A percentile compares a stretch with the other conserved stretches of the same genome.
phyloP scores from a whole-genome alignment of 139 green algal species.

The Volvox africanus region DNA sequence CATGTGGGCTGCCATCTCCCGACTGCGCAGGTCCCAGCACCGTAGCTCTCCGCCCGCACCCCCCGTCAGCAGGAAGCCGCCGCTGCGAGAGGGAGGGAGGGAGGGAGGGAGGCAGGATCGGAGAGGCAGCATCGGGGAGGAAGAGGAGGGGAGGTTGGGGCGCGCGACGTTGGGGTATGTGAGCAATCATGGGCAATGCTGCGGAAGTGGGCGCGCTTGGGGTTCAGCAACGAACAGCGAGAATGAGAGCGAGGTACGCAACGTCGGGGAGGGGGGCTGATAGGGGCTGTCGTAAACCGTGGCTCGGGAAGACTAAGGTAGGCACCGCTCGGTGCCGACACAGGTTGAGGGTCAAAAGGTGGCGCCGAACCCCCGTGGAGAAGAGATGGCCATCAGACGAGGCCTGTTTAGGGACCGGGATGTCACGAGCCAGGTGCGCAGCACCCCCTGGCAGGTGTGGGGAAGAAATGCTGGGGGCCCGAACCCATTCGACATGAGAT shows the following conservation, averaged over 20 bases:
- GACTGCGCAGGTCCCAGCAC: constrained; percentile 51
- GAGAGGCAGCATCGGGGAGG: background rate
- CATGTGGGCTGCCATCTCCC: constrained; percentile 58
- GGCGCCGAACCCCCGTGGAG: too few species aligned
- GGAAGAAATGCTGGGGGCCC: too few species aligned
- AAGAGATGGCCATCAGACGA: too few species aligned
- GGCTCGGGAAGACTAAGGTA: background rate
- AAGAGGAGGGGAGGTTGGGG: background rate
- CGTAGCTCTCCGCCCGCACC: constrained; percentile 56
- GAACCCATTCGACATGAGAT: too few species aligned
- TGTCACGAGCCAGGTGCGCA: too few species aligned
- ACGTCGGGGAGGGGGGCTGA: background rate
- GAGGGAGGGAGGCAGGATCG: background rate
- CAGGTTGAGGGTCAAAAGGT: too few species aligned
- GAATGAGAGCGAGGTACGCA: too few species aligned
- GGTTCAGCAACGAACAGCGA: too few species aligned
- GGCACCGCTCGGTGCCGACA: too few species aligned
- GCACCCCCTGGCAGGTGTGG: too few species aligned
- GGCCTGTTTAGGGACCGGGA: too few species aligned
- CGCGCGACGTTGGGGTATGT: background rate
- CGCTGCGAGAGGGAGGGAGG: constrained; percentile 5
- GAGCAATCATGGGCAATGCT: background rate
- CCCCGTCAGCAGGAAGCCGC: constrained; percentile 50
- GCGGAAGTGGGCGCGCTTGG: too few species aligned
- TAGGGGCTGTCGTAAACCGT: background rate